Evolutionary conservation across 1,284 basidiomycete genomes (phyloP).

Genomic region (Leccinum subrobustum): DNA sequence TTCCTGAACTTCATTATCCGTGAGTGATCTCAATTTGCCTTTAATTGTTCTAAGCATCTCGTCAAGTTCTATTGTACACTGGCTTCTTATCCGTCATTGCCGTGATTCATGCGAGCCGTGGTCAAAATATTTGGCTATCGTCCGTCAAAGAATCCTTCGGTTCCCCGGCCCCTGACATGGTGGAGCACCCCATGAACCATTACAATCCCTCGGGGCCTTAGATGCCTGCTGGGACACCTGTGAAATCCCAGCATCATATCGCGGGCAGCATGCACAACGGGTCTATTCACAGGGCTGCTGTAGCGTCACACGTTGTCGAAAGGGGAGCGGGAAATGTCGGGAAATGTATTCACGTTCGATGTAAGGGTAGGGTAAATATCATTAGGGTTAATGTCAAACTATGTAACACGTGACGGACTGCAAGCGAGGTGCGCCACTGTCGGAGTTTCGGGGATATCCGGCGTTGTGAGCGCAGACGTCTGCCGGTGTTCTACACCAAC

Average conservation of each 20-base stretch:
- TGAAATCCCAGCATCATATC: constrained; percentile 6
- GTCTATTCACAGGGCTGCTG: neutral
- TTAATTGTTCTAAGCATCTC: neutral
- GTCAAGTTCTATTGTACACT: constrained; percentile 44
- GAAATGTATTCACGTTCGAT: neutral
- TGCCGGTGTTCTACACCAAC: constrained; percentile 5
- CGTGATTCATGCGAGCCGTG: constrained; percentile 38
- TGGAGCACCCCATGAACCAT: constrained; percentile 24
- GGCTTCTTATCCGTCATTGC: constrained; percentile 36
- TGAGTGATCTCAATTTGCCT: constrained; percentile 30
- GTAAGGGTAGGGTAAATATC: neutral
- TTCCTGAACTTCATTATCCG: constrained; percentile 52
- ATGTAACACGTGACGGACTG: neutral
- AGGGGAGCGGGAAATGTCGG: neutral
- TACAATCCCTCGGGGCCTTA: constrained; percentile 9
- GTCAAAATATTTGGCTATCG: constrained; percentile 43
- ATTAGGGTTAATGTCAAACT: neutral
- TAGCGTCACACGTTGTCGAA: constrained; percentile 1
- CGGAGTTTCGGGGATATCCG: constrained; percentile 34
- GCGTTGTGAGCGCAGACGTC: constrained; percentile 9
- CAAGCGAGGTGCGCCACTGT: constrained; percentile 18
- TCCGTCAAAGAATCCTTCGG: constrained; percentile 42
- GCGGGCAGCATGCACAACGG: neutral
- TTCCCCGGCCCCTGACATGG: constrained; percentile 4
- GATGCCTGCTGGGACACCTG: neutral